Evolutionary conservation across 1,139 yeast genomes (phyloP).

Genomic region (Hyphopichia khmerensis): DNA sequence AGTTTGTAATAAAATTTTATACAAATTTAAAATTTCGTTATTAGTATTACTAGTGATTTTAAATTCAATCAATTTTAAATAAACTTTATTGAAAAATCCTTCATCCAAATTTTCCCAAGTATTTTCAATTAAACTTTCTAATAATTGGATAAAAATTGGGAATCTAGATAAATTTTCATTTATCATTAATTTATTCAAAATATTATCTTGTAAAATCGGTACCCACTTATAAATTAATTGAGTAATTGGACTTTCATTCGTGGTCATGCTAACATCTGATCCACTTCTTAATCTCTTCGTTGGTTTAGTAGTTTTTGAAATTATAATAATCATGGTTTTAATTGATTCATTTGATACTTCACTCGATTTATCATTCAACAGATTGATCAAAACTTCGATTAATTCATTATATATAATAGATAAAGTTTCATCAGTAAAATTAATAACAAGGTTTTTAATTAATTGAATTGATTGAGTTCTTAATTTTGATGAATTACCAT

Average conservation of each 20-base stretch:
- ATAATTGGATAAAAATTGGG: conserved; percentile 22
- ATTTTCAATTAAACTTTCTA: conserved; percentile 27
- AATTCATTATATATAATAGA: conserved; percentile 17
- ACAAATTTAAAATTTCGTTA: conserved; percentile 27
- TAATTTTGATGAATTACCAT: conserved; percentile 38
- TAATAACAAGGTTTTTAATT: conserved; percentile 35
- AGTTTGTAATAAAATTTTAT: conserved; percentile 20
- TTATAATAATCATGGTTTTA: conserved; percentile 27
- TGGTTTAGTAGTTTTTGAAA: conserved; percentile 15
- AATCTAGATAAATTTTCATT: conserved; percentile 21
- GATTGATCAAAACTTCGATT: conserved; percentile 18
- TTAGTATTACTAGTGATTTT: conserved; percentile 20
- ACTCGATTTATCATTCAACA: conserved; percentile 39
- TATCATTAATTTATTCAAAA: conserved; percentile 19
- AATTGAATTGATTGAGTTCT: conserved; percentile 56
- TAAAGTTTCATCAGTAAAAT: conserved; percentile 13
- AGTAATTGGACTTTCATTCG: conserved; percentile 12
- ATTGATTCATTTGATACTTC: conserved; percentile 41
- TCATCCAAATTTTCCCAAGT: conserved; percentile 9
- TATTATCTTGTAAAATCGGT: conserved; percentile 13
- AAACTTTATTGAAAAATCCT: conserved; percentile 19
- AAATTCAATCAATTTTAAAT: conserved; percentile 15
- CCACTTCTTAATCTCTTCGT: conserved; percentile 6
- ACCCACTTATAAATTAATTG: neutral
- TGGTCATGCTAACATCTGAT: conserved; percentile 17